Evolutionary conservation across 2,329 filamentous ascomycete species (phyloP).

Genomic region (Aspergillus unguis): DNA sequence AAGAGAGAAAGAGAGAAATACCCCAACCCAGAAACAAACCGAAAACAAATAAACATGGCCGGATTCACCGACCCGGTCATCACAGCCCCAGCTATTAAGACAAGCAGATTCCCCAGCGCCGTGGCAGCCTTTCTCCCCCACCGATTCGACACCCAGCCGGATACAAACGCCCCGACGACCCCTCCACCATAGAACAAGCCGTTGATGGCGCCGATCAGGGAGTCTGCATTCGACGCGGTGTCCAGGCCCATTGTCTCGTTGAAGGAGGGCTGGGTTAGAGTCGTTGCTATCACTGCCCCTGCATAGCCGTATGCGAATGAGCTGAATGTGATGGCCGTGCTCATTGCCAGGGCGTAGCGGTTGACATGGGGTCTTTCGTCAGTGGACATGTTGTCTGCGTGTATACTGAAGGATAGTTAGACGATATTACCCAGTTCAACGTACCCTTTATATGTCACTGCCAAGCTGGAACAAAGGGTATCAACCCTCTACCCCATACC

Average conservation of each 20-base stretch:
- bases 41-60: slow-evolving; percentile 1
- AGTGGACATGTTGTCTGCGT: too few relatives aligned
- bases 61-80: not conserved
- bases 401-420: too few relatives aligned
- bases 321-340: not conserved
- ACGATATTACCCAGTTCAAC: too few relatives aligned
- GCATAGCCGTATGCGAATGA: not conserved
- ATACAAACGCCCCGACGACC: not conserved
- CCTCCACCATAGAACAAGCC: not conserved
- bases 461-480: too few relatives aligned
- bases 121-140: not conserved
- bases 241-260: not conserved
- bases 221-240: not conserved
- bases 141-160: not conserved
- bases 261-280: not conserved
- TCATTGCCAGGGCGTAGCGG: not conserved
- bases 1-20: not conserved
- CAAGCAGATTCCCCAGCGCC: not conserved
- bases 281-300: not conserved
- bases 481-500: too few relatives aligned
- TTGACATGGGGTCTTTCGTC: not conserved
- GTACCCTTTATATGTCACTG: too few relatives aligned
- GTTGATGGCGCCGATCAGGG: not conserved
- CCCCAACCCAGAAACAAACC: not conserved
- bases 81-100: not conserved